Base-by-base conservation (phyloP, 2,329 filamentous ascomycete species). In the Scedosporium aurantiacum region DNA sequence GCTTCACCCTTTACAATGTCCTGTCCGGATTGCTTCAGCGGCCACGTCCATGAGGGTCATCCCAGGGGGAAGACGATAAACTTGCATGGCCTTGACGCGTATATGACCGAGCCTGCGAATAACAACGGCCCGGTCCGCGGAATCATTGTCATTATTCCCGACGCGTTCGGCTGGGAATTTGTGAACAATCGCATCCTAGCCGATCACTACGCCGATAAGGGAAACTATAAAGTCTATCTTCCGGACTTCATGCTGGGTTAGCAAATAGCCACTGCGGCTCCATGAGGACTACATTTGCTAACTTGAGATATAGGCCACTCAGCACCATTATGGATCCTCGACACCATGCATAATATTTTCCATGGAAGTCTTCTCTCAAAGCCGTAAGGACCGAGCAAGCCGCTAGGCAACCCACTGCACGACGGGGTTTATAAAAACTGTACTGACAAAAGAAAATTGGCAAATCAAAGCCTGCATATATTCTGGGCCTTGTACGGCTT, bases 131-230 rank as follows among this genome's bases (percentile, higher is more conserved):
- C 61, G 0, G 50, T 72, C n/a, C 76, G 76, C 43, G 81, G 74
- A 10, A 76, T 82, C 62, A 70, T 84, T 8, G 77, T 84, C 50
- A 73, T 83, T 58, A 73, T 85, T 37, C 75, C 81, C 0, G 82
- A 84, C 66, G 77, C 77, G 0, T 83, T 84, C 65, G 82, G 82
- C 16, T 81, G 80, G 76, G 72, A 75, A 2, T 78, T 84, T 64
- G 69, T 76, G 23, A 84, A 84, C 68, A 76, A 75, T 59, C 74
- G 78, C 43, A 68, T 83, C 5, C 68, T 84, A 40, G 80, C 80
- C 4, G 82, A 85, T 65, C 69, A 70, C 50, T 82, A 82, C 65
- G 80, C 81, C n/a, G 72, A 74, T 62, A 78, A 78, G 66, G 76
- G 76, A 4, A 71, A 72, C 14, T 82, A 76, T 66, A 71, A 70